These are phyloP conservation scores for Lathyrus tuberosus DNA, from an alignment of 306 rosid genomes.

Conservation along the genomic window DNA sequence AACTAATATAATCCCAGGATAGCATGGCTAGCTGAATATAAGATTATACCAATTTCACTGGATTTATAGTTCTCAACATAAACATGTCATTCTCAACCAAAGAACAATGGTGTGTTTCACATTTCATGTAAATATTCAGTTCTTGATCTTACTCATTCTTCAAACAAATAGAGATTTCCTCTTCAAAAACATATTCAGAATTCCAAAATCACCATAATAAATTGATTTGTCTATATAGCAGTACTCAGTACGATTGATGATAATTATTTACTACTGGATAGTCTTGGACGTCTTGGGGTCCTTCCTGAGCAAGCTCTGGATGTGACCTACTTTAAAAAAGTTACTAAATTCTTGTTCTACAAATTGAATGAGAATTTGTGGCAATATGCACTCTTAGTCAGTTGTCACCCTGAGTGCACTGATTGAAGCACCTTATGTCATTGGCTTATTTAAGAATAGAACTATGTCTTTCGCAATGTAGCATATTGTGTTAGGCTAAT, in stretches of 20 bases:
- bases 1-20: not conserved
- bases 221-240: not conserved
- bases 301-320: too few relatives aligned
- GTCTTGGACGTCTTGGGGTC: too few relatives aligned
- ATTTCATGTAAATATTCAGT: slow-evolving; percentile 1
- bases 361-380: too few relatives aligned
- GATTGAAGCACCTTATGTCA: not conserved
- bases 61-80: not conserved
- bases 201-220: not conserved
- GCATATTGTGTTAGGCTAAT: not conserved
- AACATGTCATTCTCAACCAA: not conserved
- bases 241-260: too few relatives aligned
- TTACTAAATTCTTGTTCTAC: not conserved
- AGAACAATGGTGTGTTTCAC: not conserved
- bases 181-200: not conserved
- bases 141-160: slow-evolving; percentile 2
- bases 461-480: not conserved
- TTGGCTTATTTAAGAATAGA: slow-evolving; percentile 6
- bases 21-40: not conserved
- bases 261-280: too few relatives aligned
- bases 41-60: slow-evolving; percentile 18
- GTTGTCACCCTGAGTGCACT: not conserved
- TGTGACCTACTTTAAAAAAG: not conserved
- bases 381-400: not conserved
- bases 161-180: not conserved